These are phyloP conservation scores for Salvia splendens DNA, from an alignment of 257 asterid genomes.

Conservation along the genomic window DNA sequence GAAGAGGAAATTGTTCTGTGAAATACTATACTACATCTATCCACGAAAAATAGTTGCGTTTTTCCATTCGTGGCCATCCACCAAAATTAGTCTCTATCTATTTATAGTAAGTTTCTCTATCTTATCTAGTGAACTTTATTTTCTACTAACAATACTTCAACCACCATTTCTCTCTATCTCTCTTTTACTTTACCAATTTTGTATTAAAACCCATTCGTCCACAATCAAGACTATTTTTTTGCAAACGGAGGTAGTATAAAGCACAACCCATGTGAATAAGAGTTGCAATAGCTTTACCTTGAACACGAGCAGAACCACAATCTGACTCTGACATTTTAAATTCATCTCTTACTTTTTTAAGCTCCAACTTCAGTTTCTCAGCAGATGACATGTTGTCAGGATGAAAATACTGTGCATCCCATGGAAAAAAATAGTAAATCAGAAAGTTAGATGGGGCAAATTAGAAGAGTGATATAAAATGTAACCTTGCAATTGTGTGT, in stretches of 20 bases:
- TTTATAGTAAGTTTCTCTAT: too few species aligned
- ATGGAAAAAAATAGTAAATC: background rate
- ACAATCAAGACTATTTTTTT: too few species aligned
- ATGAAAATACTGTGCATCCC: constrained; percentile 65
- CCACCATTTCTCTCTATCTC: too few species aligned
- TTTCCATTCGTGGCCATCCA: too few species aligned
- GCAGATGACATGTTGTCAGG: constrained; percentile 90
- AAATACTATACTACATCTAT: background rate
- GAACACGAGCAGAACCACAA: constrained; percentile 97
- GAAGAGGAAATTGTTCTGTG: background rate
- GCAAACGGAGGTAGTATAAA: background rate
- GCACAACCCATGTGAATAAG: background rate
- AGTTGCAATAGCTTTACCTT: constrained; percentile 50
- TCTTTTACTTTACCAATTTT: too few species aligned
- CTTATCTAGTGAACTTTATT: too few species aligned
- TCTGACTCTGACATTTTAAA: constrained; percentile 88
- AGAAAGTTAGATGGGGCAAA: constrained; percentile 13
- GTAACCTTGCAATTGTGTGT: background rate
- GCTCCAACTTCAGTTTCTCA: constrained; percentile 88
- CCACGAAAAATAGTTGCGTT: too few species aligned
- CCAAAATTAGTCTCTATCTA: too few species aligned
- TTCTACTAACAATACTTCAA: too few species aligned
- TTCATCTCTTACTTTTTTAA: constrained; percentile 81
- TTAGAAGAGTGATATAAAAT: background rate
- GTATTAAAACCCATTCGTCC: too few species aligned